phyloP scores from a whole-genome alignment of 306 rosid genomes.

The Aeschynomene evenia region DNA sequence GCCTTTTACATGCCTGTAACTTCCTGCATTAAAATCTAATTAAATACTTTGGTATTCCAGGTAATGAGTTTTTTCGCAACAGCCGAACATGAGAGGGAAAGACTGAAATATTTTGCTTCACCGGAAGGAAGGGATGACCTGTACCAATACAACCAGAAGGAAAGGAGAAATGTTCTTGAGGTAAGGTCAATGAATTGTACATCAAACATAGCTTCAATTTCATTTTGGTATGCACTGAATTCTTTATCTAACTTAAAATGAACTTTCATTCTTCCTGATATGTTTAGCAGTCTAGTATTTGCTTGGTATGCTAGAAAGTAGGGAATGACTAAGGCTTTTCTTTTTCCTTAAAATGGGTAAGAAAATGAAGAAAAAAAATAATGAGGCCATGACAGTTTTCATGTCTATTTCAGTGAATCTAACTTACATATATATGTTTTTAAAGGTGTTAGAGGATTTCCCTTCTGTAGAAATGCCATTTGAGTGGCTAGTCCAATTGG shows the following conservation, averaged over 20 bases:
- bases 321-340: slow-evolving; percentile 10
- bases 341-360: slow-evolving; percentile 2
- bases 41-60: slow-evolving; percentile 41
- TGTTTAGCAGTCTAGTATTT: slow-evolving; percentile 14
- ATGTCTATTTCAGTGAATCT: slow-evolving; percentile 1
- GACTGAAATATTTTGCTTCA: slow-evolving; percentile 83
- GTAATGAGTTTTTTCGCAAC: slow-evolving; percentile 81
- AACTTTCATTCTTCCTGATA: not conserved
- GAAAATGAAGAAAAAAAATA: not conserved
- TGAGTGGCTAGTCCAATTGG: slow-evolving; percentile 92
- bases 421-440: slow-evolving; percentile 1
- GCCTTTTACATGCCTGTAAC: slow-evolving; percentile 4
- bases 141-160: slow-evolving; percentile 92
- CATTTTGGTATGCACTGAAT: not conserved
- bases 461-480: slow-evolving; percentile 90
- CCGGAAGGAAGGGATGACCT: slow-evolving; percentile 98
- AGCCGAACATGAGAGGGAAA: slow-evolving; percentile 83
- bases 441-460: slow-evolving; percentile 81
- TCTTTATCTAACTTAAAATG: not conserved
- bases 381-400: not conserved
- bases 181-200: slow-evolving; percentile 37
- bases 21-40: slow-evolving; percentile 25
- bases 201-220: not conserved
- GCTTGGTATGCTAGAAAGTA: slow-evolving; percentile 10
- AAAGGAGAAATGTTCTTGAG: slow-evolving; percentile 91